Evolutionary conservation across 202 grass and related monocot species (phyloP), one percentile per base, ranked within the genome.

Genomic region (Digitaria exilis): DNA sequence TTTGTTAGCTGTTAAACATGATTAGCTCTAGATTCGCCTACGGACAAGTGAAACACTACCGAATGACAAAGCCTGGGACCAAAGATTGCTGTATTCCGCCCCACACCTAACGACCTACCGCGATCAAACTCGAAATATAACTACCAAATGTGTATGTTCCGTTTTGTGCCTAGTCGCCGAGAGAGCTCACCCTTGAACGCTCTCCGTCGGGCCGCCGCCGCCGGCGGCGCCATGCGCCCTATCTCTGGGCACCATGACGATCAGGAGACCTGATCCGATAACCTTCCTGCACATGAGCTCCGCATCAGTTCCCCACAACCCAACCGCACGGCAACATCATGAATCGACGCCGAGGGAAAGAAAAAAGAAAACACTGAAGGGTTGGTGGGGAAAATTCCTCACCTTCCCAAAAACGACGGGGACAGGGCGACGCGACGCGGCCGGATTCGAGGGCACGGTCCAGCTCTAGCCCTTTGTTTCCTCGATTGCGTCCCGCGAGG

Each of bases 231-330:
- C 79, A 29, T 86, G 56, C 22, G 39, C 79, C 52, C 52, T 35
- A 18, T 83, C 88, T 62, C 75, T 86, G 43, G 88, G 88, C 60
- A 90, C 79, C 88, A 90, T 90, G 32, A 65, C 3, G 56, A 48
- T 61, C 70, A 41, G 16, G 9, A 59, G 48, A 6, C 25, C 16
- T 39, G 85, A 63, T n/a, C 64, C 55, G 16, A 18, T 2, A 25
- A 7, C 49, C 54, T 30, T 50, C 64, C 71, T 76, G 82, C 45
- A 37, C 30, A 80, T 19, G 13, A 39, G 70, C 63, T 57, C 9
- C 25, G 29, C 49, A 12, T 90, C 67, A 82, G 32, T 17, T 51
- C 34, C 64, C 82, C 72, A 7, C 75, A 6, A 17, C 69, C 67
- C 29, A 75, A 31, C 26, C 71, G 26, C 16, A 18, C 4, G 57